These are phyloP conservation scores for Boletellus deceptivus DNA, from an alignment of 1,284 basidiomycete genomes.

Conservation along the genomic window DNA sequence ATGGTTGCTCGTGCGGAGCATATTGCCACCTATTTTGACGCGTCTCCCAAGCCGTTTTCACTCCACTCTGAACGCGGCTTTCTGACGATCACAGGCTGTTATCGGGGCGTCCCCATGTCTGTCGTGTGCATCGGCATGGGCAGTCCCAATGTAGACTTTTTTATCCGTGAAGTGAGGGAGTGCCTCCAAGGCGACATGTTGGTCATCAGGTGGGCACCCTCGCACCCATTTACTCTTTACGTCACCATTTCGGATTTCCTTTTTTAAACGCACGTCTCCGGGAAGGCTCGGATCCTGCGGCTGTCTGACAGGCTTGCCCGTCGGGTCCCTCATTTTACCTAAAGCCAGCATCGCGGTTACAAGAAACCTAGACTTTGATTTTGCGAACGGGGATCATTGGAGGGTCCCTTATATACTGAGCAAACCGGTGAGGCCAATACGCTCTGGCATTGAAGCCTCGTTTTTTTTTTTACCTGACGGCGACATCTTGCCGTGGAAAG, in stretches of 20 bases:
- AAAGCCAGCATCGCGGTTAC: constrained; percentile 63
- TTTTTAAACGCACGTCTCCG: constrained; percentile 3
- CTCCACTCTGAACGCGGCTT: constrained; percentile 76
- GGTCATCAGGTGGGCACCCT: constrained; percentile 58
- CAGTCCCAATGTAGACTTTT: constrained; percentile 78
- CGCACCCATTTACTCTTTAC: background rate
- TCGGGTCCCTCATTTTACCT: constrained; percentile 75
- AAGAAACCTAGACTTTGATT: constrained; percentile 79
- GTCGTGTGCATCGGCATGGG: constrained; percentile 87
- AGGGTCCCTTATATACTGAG: constrained; percentile 68
- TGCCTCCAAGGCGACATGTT: constrained; percentile 75
- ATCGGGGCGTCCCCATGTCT: constrained; percentile 65
- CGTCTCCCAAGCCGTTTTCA: constrained; percentile 54
- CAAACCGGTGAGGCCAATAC: constrained; percentile 51
- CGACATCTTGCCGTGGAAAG: constrained; percentile 33
- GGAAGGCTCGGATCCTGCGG: constrained; percentile 77
- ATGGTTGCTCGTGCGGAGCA: constrained; percentile 64
- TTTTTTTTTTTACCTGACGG: constrained; percentile 5
- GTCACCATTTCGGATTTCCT: background rate
- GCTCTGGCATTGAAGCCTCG: background rate
- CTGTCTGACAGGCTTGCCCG: constrained; percentile 64
- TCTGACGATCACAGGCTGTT: constrained; percentile 77
- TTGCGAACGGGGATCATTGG: constrained; percentile 43
- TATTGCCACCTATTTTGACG: constrained; percentile 63
- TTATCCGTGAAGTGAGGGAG: constrained; percentile 79